Evolutionary conservation across 345 rosid genomes (phyloP), one percentile per base, ranked within the genome.

Genomic region (Syzygium aromaticum): DNA sequence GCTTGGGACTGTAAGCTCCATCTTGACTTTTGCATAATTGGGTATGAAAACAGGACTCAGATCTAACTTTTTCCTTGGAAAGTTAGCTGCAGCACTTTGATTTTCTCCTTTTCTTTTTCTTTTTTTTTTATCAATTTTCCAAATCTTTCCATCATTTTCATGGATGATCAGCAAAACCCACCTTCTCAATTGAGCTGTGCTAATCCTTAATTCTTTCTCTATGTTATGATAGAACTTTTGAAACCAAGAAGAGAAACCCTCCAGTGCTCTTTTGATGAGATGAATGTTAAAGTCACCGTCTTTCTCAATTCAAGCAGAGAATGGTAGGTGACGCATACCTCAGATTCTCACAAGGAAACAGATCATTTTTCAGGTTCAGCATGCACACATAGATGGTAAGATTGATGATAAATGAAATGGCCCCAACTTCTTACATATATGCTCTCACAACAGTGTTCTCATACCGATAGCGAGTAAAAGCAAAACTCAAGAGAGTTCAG

Each of bases 401-500:
- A 73, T 73, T 38, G 80, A 38, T 4, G 80, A 73, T 73, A 49
- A 73, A 73, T 38, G 7, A 73, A 38, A 73, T 19, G 49, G 80
- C 80, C 80, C 38, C 49, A 73, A 9, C 80, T 10, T 73, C 49
- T 38, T 73, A 33, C 49, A 73, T 73, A 73, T 73, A 73, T 73
- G 80, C 80, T 38, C 80, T 73, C 25, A 73, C 80, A 73, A 73
- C 49, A 73, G 49, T 87, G 54, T 61, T 86, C 89, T 86, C 86
- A 77, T 88, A 87, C 64, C 82, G 53, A 86, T 87, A 63, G 89
- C 88, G 86, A 63, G 86, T 59, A 77, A 88, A 89, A 88, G 92
- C 90, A 38, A 73, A 91, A 88, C 93, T 91, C 91, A 73, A 85
- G 77, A 87, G 90, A 21, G 51, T 77, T 33, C 77, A 78, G 22